A percentile compares a stretch with the other conserved stretches of the same genome.
Evolutionary conservation across 345 rosid genomes (phyloP).

Genomic region (Balakata baccata): DNA sequence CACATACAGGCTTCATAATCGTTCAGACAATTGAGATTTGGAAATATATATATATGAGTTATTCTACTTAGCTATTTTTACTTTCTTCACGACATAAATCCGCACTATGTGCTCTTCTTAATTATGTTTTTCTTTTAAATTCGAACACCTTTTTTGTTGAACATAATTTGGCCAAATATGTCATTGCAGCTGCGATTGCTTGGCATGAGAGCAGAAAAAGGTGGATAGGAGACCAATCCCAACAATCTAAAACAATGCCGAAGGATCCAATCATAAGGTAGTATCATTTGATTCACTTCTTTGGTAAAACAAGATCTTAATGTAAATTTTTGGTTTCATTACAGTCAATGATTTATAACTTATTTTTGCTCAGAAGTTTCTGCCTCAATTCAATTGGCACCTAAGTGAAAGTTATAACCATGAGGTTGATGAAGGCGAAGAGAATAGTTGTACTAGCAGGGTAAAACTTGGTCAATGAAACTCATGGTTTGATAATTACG

Average conservation of each 20-base stretch:
- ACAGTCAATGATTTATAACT: background rate
- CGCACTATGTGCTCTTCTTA: background rate
- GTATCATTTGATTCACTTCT: slow-evolving; percentile 8
- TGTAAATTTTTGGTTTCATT: background rate
- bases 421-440: background rate
- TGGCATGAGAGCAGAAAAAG: slow-evolving; percentile 76
- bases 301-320: background rate
- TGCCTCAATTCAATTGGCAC: background rate
- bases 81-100: background rate
- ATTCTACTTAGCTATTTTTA: background rate
- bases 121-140: background rate
- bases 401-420: background rate
- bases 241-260: slow-evolving; percentile 29
- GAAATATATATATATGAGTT: background rate
- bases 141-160: slow-evolving; percentile 8
- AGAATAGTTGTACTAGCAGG: background rate
- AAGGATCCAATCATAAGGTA: slow-evolving; percentile 85
- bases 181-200: slow-evolving; percentile 51
- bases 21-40: background rate
- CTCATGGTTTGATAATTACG: background rate
- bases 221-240: slow-evolving; percentile 72
- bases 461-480: background rate
- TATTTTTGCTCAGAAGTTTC: background rate
- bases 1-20: background rate
- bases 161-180: slow-evolving; percentile 19